Conservation (phyloP, 768 basidiomycete species). For the Pleurotus cornucopiae region DNA sequence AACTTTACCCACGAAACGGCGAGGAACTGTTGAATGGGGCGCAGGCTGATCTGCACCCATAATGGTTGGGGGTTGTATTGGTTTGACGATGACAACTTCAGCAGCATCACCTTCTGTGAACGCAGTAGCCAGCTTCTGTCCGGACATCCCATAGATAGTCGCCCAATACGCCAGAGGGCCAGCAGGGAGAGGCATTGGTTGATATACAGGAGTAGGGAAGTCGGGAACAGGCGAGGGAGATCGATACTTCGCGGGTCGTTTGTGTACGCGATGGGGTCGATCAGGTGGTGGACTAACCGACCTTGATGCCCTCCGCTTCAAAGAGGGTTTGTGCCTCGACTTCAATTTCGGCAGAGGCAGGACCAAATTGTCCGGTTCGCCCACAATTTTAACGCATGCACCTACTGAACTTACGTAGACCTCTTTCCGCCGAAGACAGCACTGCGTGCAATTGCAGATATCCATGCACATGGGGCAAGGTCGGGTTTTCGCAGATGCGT, state of each 20-base stretch:
- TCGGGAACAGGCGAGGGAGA: slow-evolving; percentile 5
- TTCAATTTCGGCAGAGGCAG: background rate
- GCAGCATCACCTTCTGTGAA: slow-evolving; percentile 18
- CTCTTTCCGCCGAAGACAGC: slow-evolving; percentile 16
- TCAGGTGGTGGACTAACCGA: too few relatives aligned
- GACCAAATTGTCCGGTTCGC: background rate
- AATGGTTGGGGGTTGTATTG: background rate
- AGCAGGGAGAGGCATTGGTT: background rate
- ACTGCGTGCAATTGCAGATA: slow-evolving; percentile 46
- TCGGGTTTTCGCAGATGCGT: slow-evolving; percentile 18
- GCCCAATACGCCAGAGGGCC: slow-evolving; percentile 24
- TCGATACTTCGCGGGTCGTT: too few relatives aligned
- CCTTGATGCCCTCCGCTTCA: too few relatives aligned
- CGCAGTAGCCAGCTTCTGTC: slow-evolving; percentile 22
- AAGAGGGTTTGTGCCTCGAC: background rate
- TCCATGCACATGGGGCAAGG: slow-evolving; percentile 41
- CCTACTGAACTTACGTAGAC: background rate
- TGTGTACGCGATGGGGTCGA: too few relatives aligned
- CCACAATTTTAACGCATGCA: background rate
- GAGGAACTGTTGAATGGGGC: slow-evolving; percentile 9
- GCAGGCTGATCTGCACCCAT: slow-evolving; percentile 5
- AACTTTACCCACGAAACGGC: slow-evolving; percentile 25
- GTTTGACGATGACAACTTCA: slow-evolving; percentile 11
- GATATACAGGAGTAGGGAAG: slow-evolving; percentile 12
- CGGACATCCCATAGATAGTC: slow-evolving; percentile 23